Conservation (phyloP, 768 basidiomycete species). For the Tulasnella sp. region DNA sequence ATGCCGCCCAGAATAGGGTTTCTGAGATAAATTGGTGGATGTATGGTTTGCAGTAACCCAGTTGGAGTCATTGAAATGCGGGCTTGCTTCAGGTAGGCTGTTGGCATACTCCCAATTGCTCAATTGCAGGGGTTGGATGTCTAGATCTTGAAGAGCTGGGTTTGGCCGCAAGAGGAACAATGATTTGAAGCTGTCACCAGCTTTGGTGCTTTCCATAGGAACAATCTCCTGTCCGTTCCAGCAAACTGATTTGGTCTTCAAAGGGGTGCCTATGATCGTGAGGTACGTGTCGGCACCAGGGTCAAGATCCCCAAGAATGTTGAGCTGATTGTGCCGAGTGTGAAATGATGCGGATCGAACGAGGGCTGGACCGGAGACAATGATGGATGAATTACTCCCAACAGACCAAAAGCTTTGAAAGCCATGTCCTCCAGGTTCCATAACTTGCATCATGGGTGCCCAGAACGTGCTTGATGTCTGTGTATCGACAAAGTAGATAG, state of each 20-base stretch:
- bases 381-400: conserved; percentile 60
- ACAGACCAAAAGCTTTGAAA: conserved; percentile 57
- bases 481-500: conserved; percentile 62
- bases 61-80: conserved; percentile 48
- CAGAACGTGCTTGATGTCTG: conserved; percentile 64
- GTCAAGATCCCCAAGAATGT: conserved; percentile 56
- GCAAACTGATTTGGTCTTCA: conserved; percentile 37
- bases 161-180: not conserved
- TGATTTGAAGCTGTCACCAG: not conserved
- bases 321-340: conserved; percentile 34
- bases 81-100: conserved; percentile 61
- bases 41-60: conserved; percentile 66
- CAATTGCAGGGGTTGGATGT: conserved; percentile 34
- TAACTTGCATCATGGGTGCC: conserved; percentile 52
- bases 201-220: not conserved
- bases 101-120: conserved; percentile 66
- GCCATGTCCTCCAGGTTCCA: conserved; percentile 30
- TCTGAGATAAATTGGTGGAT: conserved; percentile 63
- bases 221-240: conserved; percentile 60
- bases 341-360: conserved; percentile 37
- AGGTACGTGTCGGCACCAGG: conserved; percentile 39
- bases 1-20: conserved; percentile 63
- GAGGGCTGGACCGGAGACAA: conserved; percentile 45
- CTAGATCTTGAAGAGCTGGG: not conserved
- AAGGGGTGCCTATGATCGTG: conserved; percentile 54